Evolutionary conservation across 116 monocot species (phyloP).

Genomic region (Trichopus zeylanicus): DNA sequence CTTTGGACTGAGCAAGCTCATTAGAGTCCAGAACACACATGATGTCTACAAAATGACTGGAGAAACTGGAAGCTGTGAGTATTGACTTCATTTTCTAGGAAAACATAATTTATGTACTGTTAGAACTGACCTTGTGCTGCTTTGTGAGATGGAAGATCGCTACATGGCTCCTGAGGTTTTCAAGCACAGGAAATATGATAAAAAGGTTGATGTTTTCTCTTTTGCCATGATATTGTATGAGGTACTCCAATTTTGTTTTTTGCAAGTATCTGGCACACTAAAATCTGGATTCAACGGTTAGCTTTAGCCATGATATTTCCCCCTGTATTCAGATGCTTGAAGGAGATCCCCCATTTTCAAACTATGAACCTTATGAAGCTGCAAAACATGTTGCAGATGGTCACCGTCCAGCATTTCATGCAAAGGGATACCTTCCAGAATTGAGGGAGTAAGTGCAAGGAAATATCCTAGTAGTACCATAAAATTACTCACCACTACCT

Average conservation of each 20-base stretch:
- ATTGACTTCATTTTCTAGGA: not conserved
- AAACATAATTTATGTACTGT: not conserved
- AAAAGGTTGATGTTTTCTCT: slow-evolving; percentile 98
- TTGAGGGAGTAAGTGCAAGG: slow-evolving; percentile 58
- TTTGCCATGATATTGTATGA: slow-evolving; percentile 99
- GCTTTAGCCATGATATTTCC: not conserved
- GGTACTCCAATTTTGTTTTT: slow-evolving; percentile 36
- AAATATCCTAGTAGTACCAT: too few species aligned
- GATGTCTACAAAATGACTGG: slow-evolving; percentile 98
- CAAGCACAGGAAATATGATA: slow-evolving; percentile 94
- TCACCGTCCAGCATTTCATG: slow-evolving; percentile 59
- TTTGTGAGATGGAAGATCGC: slow-evolving; percentile 51
- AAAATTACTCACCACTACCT: not conserved
- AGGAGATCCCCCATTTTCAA: slow-evolving; percentile 80
- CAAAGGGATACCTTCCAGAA: slow-evolving; percentile 65
- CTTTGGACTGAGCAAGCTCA: slow-evolving; percentile 94
- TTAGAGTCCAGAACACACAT: slow-evolving; percentile 68
- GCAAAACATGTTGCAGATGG: slow-evolving; percentile 78
- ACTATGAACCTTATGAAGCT: slow-evolving; percentile 89
- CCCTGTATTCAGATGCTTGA: slow-evolving; percentile 78
- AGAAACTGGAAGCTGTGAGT: slow-evolving; percentile 98
- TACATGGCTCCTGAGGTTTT: slow-evolving; percentile 99
- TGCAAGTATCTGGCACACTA: not conserved
- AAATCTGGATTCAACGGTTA: too few species aligned
- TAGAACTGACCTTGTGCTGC: slow-evolving; percentile 10